Base-by-base conservation (phyloP, 495 filamentous ascomycete genomes). In the Penicillium simplicissimum region DNA sequence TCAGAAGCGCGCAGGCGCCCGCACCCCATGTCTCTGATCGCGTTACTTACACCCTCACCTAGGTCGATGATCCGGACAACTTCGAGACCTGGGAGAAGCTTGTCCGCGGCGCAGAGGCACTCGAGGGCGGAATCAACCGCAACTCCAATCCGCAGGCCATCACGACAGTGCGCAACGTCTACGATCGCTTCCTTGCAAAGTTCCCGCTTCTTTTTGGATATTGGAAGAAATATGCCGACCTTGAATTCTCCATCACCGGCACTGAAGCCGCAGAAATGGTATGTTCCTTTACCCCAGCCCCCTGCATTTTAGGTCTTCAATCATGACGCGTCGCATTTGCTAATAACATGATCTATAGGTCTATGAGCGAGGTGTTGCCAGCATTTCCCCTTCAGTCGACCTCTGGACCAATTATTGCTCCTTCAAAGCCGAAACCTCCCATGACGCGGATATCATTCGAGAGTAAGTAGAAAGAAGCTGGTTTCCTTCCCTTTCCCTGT, bases 141-240 rank as follows among this genome's bases (percentile, higher is more conserved):
- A 98, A 99, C 74, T 97, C 95, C 54, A 97, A 90, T 67, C 93
- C 96, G 6, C 90, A 96, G 70, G 90, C 95, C 6, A 93, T 99
- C 66, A 88, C 90, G 23, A 87, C 91, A 10, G 87, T 89, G 34
- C 87, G 95, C 67, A 85, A 89, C 66, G 84, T 88, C 55, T 98
- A 96, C 74, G 96, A 99, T 72, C 85, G 90, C 9, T 94, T 99
- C 70, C 86, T 99, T 9, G 88, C 92, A 56, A 97, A 96, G 71
- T 99, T 97, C 68, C 95, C 95, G 1, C 82, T 98, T 25, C 85
- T 98, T 2, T 99, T 97, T 71, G 95, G 93, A 43, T 99, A 97
- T 76, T 99, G 95, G 95, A 97, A 97, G 80, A 98, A 96, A 74
- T 98, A 99, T 86, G 95, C 95, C 66, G 95, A 98, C 71, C 77